phyloP scores from a whole-genome alignment of 257 asterid species.

The Nicotiana sylvestris region DNA sequence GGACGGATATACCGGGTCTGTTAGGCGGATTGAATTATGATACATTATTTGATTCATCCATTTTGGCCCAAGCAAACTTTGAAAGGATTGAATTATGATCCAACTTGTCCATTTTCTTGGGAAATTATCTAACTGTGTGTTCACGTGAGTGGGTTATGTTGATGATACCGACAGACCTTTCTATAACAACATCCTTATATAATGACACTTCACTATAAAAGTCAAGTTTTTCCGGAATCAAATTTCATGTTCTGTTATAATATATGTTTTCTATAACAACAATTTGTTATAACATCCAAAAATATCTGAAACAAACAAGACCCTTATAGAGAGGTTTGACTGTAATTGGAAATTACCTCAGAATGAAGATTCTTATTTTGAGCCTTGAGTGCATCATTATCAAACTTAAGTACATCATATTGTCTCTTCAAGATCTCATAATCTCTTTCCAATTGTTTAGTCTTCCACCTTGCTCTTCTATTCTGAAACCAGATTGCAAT shows the following conservation, averaged over 20 bases:
- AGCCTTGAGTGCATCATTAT: constrained; percentile 63
- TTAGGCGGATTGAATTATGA: not conserved
- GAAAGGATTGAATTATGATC: not conserved
- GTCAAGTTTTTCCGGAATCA: not conserved
- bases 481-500: constrained; percentile 91
- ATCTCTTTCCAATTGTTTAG: constrained; percentile 78
- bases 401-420: constrained; percentile 59
- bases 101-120: not conserved
- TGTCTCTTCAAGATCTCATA: constrained; percentile 64
- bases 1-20: not conserved
- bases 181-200: no score
- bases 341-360: constrained; percentile 30
- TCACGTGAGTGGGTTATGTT: not conserved
- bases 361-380: constrained; percentile 65
- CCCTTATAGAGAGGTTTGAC: no score
- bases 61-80: not conserved
- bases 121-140: not conserved
- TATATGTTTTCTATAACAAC: no score
- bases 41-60: not conserved
- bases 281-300: no score
- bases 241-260: no score
- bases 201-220: no score
- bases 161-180: no score
- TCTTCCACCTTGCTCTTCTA: constrained; percentile 84
- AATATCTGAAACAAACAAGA: no score